Conservation (phyloP, 2,329 filamentous ascomycete genomes). For the Colletotrichum sp. region DNA sequence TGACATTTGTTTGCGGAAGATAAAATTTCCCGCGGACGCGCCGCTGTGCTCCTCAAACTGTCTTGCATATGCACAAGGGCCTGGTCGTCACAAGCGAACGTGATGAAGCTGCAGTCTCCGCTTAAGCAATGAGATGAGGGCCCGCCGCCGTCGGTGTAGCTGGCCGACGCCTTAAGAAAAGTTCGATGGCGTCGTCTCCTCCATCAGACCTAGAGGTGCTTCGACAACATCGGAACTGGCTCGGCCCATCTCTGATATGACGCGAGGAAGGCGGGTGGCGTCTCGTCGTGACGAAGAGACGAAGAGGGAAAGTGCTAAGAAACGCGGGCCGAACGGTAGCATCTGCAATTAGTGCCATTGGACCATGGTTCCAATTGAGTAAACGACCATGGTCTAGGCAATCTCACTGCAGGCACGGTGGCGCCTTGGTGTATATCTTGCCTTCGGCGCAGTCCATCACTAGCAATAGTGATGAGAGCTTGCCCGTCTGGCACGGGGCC, state of each 20-base stretch:
- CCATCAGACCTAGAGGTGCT: neutral
- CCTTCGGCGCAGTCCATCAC: neutral
- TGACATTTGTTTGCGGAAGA: neutral
- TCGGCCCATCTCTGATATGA: neutral
- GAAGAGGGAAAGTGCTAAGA: neutral
- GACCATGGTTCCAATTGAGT: neutral
- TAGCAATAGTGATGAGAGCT: neutral
- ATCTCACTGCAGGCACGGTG: neutral
- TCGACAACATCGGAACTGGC: neutral
- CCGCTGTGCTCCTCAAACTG: neutral
- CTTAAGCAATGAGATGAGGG: neutral
- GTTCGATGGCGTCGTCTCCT: neutral
- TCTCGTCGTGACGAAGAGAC: neutral
- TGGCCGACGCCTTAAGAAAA: neutral
- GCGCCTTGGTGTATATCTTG: neutral
- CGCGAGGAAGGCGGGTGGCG: constrained; percentile 1
- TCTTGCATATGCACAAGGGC: constrained; percentile 1
- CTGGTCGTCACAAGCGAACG: constrained; percentile 2
- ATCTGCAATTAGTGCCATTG: neutral
- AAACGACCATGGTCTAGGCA: neutral
- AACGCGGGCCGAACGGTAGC: neutral
- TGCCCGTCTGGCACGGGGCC: neutral
- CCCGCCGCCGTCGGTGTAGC: neutral
- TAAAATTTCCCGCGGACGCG: neutral
- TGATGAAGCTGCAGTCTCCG: constrained; percentile 12